phyloP scores from a whole-genome alignment of 2,329 filamentous ascomycete genomes.

The Colletotrichum nymphaeae region DNA sequence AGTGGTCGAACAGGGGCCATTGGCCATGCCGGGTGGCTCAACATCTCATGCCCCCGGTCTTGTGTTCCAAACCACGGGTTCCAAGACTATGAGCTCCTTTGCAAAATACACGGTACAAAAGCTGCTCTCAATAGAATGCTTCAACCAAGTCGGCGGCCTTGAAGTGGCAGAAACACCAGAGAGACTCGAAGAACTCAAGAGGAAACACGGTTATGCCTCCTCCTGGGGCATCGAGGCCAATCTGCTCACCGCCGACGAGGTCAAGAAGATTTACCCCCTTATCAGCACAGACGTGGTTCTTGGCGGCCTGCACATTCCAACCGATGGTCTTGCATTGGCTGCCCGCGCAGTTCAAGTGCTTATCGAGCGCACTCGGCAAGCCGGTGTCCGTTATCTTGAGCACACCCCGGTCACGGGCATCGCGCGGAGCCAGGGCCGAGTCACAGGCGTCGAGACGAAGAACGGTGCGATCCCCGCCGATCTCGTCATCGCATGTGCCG shows the following conservation, averaged over 20 bases:
- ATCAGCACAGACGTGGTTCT: constrained; percentile 65
- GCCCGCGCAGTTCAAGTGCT: constrained; percentile 71
- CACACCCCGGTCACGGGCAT: constrained; percentile 69
- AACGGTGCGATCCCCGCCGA: constrained; percentile 65
- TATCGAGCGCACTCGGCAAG: constrained; percentile 65
- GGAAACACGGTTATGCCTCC: constrained; percentile 69
- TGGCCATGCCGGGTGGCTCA: constrained; percentile 72
- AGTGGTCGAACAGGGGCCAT: constrained; percentile 72
- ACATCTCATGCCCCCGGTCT: constrained; percentile 74
- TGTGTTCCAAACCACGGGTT: constrained; percentile 71
- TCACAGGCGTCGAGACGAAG: constrained; percentile 67
- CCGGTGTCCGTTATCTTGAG: constrained; percentile 69
- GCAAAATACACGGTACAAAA: constrained; percentile 73
- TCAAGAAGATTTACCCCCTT: constrained; percentile 63
- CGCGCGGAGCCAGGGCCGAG: constrained; percentile 56
- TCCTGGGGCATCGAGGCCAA: constrained; percentile 70
- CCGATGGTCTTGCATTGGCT: constrained; percentile 70
- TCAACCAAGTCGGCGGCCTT: constrained; percentile 72
- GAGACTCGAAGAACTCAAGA: constrained; percentile 69
- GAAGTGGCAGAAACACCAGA: constrained; percentile 71
- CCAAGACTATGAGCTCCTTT: constrained; percentile 67
- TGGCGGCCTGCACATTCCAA: constrained; percentile 70
- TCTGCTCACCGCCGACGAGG: constrained; percentile 64
- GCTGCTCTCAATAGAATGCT: constrained; percentile 66
- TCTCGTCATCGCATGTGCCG: constrained; percentile 71